Base-by-base conservation (phyloP, 306 rosid species). In the Cucurbita ficifolia region DNA sequence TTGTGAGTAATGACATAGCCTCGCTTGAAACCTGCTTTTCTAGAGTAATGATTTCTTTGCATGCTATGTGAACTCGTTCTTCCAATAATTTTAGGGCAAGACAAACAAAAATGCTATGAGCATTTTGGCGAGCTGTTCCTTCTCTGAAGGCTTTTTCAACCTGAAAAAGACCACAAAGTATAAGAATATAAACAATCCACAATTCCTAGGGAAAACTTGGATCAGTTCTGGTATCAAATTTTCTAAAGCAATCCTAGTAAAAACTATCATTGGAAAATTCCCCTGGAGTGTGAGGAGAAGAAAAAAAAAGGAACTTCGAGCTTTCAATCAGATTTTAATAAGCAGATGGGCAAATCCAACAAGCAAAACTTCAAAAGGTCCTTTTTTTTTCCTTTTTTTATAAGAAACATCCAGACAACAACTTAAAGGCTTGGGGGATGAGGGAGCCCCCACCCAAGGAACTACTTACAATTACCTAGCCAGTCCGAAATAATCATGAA, bases 51-150 rank as follows among this genome's bases (percentile, higher is more conserved):
- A 95, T 95, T 83, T 95, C 99, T 87, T 91, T 95, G 89, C 97
- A 95, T 11, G 93, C 97, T 81, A 95, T 92, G 83, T 89, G 97
- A 79, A 91, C 93, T 57, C 91, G 92, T 72, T 95, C 99, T 88
- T 95, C 99, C 82, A 95, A 90, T 79, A 95, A 82, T 79, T 95
- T 89, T 73, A 91, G 86, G 56, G 96, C 96, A 79, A 95, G 96
- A 79, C 96, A 95, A 45, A 95, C 97, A 71, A 95, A 95, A 78
- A 95, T 89, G 84, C 99, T 89, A 81, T 95, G 99, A 17, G 99
- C 97, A 88, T 95, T 95, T 91, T 95, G 99, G 80, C 99, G 99
- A 8, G 99, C 97, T 54, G 99, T 95, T 79, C 99, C 99, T 89
- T 95, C 99, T 84, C 97, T 84, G 80, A 95, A 95, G 43, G 99